phyloP scores from a whole-genome alignment of 441 rosid species.

The Gossypium laxum region DNA sequence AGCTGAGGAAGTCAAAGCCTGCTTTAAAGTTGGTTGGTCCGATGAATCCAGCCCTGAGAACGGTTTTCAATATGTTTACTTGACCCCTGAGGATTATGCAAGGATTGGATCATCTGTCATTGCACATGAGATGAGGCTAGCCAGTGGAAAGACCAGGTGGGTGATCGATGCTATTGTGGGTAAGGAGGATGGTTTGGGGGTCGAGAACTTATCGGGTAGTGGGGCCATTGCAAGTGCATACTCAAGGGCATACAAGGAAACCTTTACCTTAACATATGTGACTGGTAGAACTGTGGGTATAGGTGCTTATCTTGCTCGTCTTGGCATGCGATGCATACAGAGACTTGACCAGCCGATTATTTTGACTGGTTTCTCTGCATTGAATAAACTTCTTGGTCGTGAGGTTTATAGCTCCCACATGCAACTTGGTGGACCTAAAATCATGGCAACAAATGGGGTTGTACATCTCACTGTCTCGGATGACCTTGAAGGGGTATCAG shows the following conservation, averaged over 20 bases:
- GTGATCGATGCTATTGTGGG: constrained; percentile 90
- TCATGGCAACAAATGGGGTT: constrained; percentile 98
- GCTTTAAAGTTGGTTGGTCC: constrained; percentile 92
- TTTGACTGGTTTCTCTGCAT: constrained; percentile 92
- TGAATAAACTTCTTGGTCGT: constrained; percentile 97
- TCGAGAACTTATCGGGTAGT: constrained; percentile 87
- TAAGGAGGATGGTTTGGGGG: constrained; percentile 94
- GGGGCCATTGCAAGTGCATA: constrained; percentile 98
- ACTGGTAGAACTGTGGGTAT: constrained; percentile 94
- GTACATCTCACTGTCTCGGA: constrained; percentile 94
- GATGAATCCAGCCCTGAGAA: constrained; percentile 76
- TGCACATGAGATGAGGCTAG: constrained; percentile 73
- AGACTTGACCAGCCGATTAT: constrained; percentile 98
- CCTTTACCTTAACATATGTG: constrained; percentile 87
- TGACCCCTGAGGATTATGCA: constrained; percentile 62
- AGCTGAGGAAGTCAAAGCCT: constrained; percentile 87
- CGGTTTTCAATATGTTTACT: constrained; percentile 77
- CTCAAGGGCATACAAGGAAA: constrained; percentile 89
- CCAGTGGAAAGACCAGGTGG: constrained; percentile 77
- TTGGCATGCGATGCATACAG: constrained; percentile 99
- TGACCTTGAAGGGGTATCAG: constrained; percentile 89
- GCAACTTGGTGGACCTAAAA: constrained; percentile 99
- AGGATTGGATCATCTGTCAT: constrained; percentile 67
- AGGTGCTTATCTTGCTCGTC: constrained; percentile 97
- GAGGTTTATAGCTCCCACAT: constrained; percentile 99